A percentile compares a stretch with the other conserved stretches of the same genome.
Conservation (phyloP, 2,329 filamentous ascomycete species). For the Beauveria sp. region DNA sequence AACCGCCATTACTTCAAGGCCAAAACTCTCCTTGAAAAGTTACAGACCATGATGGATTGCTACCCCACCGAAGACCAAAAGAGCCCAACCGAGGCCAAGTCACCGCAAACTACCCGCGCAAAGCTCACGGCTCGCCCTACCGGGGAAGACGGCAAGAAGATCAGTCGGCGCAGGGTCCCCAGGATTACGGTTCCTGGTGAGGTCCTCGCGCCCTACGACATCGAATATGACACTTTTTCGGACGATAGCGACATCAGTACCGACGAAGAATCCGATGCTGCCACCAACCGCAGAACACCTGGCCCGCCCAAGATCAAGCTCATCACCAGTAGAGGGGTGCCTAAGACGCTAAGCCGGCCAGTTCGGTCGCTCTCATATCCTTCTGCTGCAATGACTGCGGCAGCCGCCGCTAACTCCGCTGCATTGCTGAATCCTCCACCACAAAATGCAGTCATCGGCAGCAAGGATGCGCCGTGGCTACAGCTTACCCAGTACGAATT, state of each 20-base stretch:
- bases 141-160: conserved; percentile 38
- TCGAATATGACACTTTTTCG: conserved; percentile 52
- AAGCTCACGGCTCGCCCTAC: conserved; percentile 39
- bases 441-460: conserved; percentile 50
- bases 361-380: conserved; percentile 27
- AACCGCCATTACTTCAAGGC: conserved; percentile 54
- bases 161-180: conserved; percentile 40
- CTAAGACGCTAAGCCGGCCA: conserved; percentile 37
- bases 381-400: conserved; percentile 28
- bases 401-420: conserved; percentile 33
- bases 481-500: conserved; percentile 59
- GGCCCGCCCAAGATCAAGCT: conserved; percentile 42
- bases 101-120: conserved; percentile 43
- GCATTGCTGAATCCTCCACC: conserved; percentile 49
- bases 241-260: conserved; percentile 47
- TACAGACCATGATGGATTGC: conserved; percentile 52
- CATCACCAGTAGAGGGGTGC: conserved; percentile 30
- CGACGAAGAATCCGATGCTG: conserved; percentile 40
- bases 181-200: conserved; percentile 60
- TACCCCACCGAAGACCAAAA: conserved; percentile 48
- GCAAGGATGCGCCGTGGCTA: conserved; percentile 56
- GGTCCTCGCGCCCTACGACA: conserved; percentile 57
- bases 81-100: conserved; percentile 44
- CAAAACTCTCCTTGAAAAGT: conserved; percentile 50
- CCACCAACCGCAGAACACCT: conserved; percentile 29